Evolutionary conservation across 768 basidiomycete species (phyloP).

Genomic region (Hericium rajendrae): DNA sequence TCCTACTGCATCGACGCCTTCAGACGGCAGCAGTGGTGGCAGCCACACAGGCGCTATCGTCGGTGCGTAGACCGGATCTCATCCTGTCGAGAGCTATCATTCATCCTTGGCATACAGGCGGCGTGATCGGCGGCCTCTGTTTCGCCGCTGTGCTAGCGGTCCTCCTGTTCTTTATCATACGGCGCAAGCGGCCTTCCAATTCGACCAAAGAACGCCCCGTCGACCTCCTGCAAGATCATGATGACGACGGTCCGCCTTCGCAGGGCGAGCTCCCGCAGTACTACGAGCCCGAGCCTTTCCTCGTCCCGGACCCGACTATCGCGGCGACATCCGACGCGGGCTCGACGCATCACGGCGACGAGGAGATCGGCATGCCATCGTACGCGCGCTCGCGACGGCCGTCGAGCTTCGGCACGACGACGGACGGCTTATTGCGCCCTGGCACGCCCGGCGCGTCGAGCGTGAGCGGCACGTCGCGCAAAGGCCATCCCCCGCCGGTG

Average conservation of each 20-base stretch:
- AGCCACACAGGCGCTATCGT: conserved; percentile 9
- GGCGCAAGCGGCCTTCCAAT: conserved; percentile 29
- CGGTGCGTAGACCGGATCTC: conserved; percentile 2
- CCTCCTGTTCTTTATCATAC: conserved; percentile 40
- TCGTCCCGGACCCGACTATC: conserved; percentile 53
- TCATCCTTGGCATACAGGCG: conserved; percentile 34
- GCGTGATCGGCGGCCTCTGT: conserved; percentile 50
- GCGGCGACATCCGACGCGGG: conserved; percentile 29
- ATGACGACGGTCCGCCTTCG: conserved; percentile 38
- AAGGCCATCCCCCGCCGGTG: conserved; percentile 33
- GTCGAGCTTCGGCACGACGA: conserved; percentile 2
- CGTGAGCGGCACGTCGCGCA: conserved; percentile 29
- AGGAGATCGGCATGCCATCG: conserved; percentile 1
- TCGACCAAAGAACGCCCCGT: conserved; percentile 48
- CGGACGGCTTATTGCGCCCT: conserved; percentile 6
- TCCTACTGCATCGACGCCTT: conserved; percentile 46
- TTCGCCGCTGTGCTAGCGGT: conserved; percentile 31
- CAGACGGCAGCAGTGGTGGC: conserved; percentile 16
- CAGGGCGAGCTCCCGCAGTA: conserved; percentile 53
- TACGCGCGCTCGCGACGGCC: conserved; percentile 10
- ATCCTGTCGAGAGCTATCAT: not conserved
- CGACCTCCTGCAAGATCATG: conserved; percentile 51
- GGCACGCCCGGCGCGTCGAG: conserved; percentile 20
- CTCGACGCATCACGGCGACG: conserved; percentile 14
- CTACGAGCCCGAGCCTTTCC: conserved; percentile 69